Evolutionary conservation across 768 basidiomycete genomes (phyloP).

Genomic region (Rhodotorula kratochvilovae): DNA sequence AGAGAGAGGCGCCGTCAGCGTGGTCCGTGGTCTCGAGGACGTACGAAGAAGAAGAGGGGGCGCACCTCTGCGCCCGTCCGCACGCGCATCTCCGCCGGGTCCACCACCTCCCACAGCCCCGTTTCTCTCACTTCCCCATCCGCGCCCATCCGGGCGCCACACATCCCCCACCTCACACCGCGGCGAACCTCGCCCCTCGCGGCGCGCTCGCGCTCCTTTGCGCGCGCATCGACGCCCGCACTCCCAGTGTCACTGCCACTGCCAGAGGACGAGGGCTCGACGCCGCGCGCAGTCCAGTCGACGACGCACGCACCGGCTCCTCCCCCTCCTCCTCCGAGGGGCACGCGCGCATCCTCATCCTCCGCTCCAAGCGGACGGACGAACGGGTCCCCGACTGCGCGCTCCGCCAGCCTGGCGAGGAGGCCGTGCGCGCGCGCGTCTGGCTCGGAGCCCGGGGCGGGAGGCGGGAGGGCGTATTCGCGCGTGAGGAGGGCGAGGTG

Average conservation of each 20-base stretch:
- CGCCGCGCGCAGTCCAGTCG: slow-evolving; percentile 58
- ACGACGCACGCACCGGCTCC: slow-evolving; percentile 49
- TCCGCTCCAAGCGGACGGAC: background rate
- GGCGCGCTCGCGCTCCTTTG: background rate
- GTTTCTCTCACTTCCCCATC: background rate
- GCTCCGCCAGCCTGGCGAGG: background rate
- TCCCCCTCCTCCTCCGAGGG: slow-evolving; percentile 5
- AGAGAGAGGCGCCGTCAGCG: too few species aligned
- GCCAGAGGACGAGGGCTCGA: slow-evolving; percentile 18
- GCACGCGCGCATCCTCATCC: slow-evolving; percentile 27
- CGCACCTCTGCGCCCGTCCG: background rate
- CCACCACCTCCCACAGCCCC: slow-evolving; percentile 13
- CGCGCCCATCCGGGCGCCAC: slow-evolving; percentile 26
- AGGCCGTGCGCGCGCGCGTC: background rate
- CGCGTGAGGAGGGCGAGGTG: slow-evolving; percentile 65
- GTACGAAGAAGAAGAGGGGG: background rate
- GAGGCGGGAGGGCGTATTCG: slow-evolving; percentile 53
- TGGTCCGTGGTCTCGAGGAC: background rate
- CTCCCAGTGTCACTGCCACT: too few species aligned
- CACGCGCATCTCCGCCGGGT: background rate
- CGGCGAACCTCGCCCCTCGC: slow-evolving; percentile 7
- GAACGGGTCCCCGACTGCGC: slow-evolving; percentile 30
- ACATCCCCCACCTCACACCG: slow-evolving; percentile 44
- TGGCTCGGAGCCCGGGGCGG: background rate
- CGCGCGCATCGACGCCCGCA: background rate